Evolutionary conservation across 768 basidiomycete species (phyloP).

Genomic region (Podaxis carcinomalis): DNA sequence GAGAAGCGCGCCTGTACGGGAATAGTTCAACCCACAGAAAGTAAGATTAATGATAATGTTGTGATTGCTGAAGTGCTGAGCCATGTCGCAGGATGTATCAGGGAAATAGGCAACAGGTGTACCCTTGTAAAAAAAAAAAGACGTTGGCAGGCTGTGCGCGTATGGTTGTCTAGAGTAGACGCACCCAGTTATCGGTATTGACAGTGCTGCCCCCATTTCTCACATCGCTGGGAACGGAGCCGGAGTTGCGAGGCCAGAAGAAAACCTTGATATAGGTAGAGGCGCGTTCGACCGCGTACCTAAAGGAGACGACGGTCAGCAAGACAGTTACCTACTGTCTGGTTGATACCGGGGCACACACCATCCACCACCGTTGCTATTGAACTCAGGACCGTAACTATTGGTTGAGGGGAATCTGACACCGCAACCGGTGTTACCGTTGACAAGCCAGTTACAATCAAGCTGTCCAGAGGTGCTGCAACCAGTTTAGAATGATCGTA

Average conservation of each 20-base stretch:
- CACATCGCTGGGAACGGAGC: conserved; percentile 44
- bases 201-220: conserved; percentile 32
- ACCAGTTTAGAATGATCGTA: conserved; percentile 17
- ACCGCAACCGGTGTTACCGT: conserved; percentile 24
- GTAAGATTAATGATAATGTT: conserved; percentile 64
- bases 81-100: conserved; percentile 53
- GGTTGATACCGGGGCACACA: conserved; percentile 21
- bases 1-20: neutral
- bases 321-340: neutral
- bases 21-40: conserved; percentile 26
- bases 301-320: conserved; percentile 16
- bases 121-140: conserved; percentile 32
- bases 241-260: conserved; percentile 63
- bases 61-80: conserved; percentile 45
- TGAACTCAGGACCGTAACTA: conserved; percentile 58
- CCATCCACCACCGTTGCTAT: conserved; percentile 57
- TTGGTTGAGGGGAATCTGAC: conserved; percentile 27
- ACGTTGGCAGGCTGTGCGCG: neutral
- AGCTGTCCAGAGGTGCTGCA: conserved; percentile 16
- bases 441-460: conserved; percentile 20
- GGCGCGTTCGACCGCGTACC: conserved; percentile 64
- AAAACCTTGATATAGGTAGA: conserved; percentile 55
- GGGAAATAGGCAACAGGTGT: conserved; percentile 57
- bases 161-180: conserved; percentile 6
- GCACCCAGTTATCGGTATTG: conserved; percentile 53